phyloP scores from a whole-genome alignment of 108 stramenopile genomes.

The Aureococcus anophagefferens region DNA sequence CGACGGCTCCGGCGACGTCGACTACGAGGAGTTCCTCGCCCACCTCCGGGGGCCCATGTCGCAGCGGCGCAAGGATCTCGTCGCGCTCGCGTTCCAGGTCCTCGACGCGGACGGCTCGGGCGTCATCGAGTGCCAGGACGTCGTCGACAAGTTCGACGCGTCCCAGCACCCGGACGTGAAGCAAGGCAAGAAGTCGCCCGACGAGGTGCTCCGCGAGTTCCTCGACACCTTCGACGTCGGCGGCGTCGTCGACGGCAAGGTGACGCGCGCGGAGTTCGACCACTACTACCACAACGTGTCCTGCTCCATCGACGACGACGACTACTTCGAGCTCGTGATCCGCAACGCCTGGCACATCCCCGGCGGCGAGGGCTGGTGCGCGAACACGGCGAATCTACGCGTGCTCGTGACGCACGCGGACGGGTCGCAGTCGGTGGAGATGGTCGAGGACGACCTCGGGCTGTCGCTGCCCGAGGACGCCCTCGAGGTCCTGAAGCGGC shows the following conservation, averaged over 20 bases:
- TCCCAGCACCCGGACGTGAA: conserved; percentile 34
- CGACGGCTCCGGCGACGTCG: conserved; percentile 4
- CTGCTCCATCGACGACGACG: conserved; percentile 27
- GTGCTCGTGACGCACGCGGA: conserved; percentile 27
- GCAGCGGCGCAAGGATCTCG: conserved; percentile 6
- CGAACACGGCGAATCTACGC: conserved; percentile 23
- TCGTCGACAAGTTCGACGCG: conserved; percentile 24
- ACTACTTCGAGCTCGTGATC: conserved; percentile 36
- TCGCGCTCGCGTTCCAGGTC: conserved; percentile 20
- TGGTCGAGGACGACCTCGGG: conserved; percentile 31
- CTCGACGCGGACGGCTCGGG: conserved; percentile 21
- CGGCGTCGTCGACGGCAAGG: conserved; percentile 24
- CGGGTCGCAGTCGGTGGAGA: conserved; percentile 23
- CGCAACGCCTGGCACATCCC: conserved; percentile 38
- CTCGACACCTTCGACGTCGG: conserved; percentile 30
- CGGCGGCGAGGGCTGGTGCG: conserved; percentile 22
- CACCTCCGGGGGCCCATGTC: conserved; percentile 24
- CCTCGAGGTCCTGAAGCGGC: conserved; percentile 11
- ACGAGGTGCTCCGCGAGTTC: conserved; percentile 20
- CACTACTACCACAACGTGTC: conserved; percentile 32
- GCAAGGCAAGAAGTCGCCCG: conserved; percentile 13
- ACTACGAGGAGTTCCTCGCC: conserved; percentile 22
- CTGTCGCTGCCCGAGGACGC: conserved; percentile 2
- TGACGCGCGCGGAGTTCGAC: conserved; percentile 24
- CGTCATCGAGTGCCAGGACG: conserved; percentile 16